Evolutionary conservation across 163 green algal species (phyloP).

Genomic region (Coccomyxa subellipsoidea): DNA sequence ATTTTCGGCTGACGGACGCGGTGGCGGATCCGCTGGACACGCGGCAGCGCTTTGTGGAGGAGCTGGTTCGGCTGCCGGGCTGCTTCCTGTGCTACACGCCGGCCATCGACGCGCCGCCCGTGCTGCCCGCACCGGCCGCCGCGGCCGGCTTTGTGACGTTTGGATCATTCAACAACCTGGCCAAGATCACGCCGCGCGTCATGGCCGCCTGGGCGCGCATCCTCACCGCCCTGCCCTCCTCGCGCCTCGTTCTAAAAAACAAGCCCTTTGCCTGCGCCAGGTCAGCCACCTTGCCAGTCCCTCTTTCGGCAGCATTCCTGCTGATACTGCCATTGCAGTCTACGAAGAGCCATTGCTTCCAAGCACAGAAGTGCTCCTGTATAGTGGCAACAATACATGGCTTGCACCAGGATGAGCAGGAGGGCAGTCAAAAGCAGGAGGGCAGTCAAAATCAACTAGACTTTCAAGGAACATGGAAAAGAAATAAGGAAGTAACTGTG

Average conservation of each 20-base stretch:
- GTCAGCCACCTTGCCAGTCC: background rate
- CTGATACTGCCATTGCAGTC: too few species aligned
- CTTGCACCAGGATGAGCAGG: too few species aligned
- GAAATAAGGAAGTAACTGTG: too few species aligned
- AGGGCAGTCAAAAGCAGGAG: too few species aligned
- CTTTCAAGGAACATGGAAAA: too few species aligned
- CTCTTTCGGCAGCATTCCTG: too few species aligned
- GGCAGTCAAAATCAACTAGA: too few species aligned
- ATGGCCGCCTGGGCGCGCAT: slow-evolving; percentile 76
- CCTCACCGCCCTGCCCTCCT: slow-evolving; percentile 59
- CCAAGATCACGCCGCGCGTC: slow-evolving; percentile 90
- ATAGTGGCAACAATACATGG: too few species aligned
- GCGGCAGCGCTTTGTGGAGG: slow-evolving; percentile 77
- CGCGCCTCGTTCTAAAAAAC: slow-evolving; percentile 92
- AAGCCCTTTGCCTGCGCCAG: slow-evolving; percentile 89
- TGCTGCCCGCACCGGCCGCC: slow-evolving; percentile 71
- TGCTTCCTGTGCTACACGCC: slow-evolving; percentile 99
- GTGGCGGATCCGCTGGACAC: slow-evolving; percentile 80
- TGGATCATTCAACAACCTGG: slow-evolving; percentile 96
- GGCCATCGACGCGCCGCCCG: slow-evolving; percentile 64
- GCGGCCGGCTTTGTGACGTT: slow-evolving; percentile 91
- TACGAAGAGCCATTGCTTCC: too few species aligned
- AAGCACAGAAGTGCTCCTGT: too few species aligned
- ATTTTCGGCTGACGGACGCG: slow-evolving; percentile 93
- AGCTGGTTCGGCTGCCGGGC: slow-evolving; percentile 80